These are phyloP conservation scores for Hordeum marinum DNA, from an alignment of 176 grass and related monocot species.

Conservation along the genomic window DNA sequence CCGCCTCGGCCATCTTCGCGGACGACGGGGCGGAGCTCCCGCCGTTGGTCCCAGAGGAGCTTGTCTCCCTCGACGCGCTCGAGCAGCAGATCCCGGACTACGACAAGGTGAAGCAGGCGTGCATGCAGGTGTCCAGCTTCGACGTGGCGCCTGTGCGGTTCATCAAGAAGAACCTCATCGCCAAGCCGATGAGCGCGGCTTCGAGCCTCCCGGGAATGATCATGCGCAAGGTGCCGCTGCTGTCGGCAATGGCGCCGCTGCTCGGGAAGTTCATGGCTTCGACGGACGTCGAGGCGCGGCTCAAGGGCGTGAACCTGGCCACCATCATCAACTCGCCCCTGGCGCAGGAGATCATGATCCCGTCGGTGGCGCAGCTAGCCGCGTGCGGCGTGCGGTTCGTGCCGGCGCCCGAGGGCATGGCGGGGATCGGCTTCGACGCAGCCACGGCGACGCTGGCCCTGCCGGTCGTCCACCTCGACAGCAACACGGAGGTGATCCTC, in stretches of 20 bases:
- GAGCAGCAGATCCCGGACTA: conserved; percentile 34
- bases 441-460: conserved; percentile 43
- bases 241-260: not conserved
- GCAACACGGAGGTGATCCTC: conserved; percentile 60
- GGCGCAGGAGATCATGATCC: conserved; percentile 72
- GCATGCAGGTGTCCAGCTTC: not conserved
- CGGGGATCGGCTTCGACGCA: conserved; percentile 41
- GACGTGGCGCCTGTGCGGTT: conserved; percentile 14
- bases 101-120: conserved; percentile 49
- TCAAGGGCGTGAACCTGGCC: conserved; percentile 13
- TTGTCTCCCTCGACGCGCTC: conserved; percentile 15
- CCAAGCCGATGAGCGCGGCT: conserved; percentile 19
- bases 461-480: conserved; percentile 46
- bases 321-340: conserved; percentile 40
- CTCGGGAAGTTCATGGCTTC: not conserved
- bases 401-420: conserved; percentile 25
- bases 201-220: conserved; percentile 1
- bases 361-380: conserved; percentile 53
- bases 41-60: conserved; percentile 12
- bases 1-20: not conserved
- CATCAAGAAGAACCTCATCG: conserved; percentile 25
- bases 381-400: conserved; percentile 45
- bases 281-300: not conserved
- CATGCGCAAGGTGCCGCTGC: conserved; percentile 10
- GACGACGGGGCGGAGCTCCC: not conserved